A percentile compares a stretch with the other conserved stretches of the same genome.
phyloP scores from a whole-genome alignment of 306 rosid genomes.

The Leucaena leucocephala region DNA sequence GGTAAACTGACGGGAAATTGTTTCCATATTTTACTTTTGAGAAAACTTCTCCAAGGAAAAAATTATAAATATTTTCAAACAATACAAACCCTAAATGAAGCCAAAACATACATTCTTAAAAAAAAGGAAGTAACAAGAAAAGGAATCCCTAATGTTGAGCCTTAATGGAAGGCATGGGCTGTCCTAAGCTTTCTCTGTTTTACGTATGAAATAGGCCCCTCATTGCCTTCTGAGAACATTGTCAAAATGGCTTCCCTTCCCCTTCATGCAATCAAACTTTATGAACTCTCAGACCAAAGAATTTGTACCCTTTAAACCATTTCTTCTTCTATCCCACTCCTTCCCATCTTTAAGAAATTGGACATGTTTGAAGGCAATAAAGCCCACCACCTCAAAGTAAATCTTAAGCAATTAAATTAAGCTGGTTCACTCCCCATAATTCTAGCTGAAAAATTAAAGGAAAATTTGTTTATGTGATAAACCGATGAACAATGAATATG shows the following conservation, averaged over 20 bases:
- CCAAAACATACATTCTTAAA: background rate
- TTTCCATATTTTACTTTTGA: background rate
- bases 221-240: too few relatives aligned
- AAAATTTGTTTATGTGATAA: background rate
- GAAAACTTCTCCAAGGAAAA: background rate
- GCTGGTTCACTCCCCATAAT: slow-evolving; percentile 17
- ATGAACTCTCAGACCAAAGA: background rate
- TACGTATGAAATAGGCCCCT: too few relatives aligned
- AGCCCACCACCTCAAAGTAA: slow-evolving; percentile 3
- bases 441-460: background rate
- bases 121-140: background rate
- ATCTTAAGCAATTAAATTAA: slow-evolving; percentile 12
- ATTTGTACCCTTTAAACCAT: background rate
- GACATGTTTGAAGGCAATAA: slow-evolving; percentile 1
- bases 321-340: background rate
- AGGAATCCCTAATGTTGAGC: background rate
- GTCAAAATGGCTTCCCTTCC: too few relatives aligned
- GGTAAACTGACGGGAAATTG: background rate
- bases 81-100: background rate
- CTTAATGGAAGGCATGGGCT: background rate
- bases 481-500: slow-evolving; percentile 3
- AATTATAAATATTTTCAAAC: background rate
- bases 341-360: background rate
- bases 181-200: background rate
- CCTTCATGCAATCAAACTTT: background rate